phyloP scores from a whole-genome alignment of 305 asterid species.

The Ilex paraguariensis region DNA sequence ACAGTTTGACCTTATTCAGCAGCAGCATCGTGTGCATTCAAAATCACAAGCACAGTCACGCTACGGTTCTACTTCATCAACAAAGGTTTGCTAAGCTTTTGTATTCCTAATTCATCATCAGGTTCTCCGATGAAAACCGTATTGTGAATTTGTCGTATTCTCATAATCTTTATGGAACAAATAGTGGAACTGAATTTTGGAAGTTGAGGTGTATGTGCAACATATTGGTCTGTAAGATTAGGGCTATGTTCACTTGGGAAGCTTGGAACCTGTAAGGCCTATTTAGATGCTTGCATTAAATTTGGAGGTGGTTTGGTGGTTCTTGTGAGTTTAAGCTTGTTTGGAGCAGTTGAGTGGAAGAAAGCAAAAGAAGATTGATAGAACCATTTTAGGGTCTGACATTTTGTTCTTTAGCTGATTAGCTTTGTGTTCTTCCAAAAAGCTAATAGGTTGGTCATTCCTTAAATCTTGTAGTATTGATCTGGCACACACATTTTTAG shows the following conservation, averaged over 20 bases:
- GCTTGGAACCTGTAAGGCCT: no score
- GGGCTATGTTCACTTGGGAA: no score
- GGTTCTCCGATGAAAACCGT: not conserved
- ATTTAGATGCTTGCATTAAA: not conserved
- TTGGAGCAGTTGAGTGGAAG: no score
- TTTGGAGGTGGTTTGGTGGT: not conserved
- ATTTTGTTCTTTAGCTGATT: no score
- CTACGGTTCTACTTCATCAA: slow-evolving; percentile 36
- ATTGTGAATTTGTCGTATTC: no score
- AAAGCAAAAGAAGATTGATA: no score
- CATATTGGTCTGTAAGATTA: not conserved
- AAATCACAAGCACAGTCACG: slow-evolving; percentile 50
- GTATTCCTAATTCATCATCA: not conserved
- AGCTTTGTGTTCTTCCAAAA: no score
- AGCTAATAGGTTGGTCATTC: no score
- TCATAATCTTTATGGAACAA: not conserved
- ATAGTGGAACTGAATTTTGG: not conserved
- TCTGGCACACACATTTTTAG: not conserved
- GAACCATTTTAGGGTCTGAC: no score
- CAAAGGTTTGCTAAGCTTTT: slow-evolving; percentile 47
- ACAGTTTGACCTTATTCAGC: slow-evolving; percentile 77
- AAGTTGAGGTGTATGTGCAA: not conserved
- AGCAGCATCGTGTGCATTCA: slow-evolving; percentile 57
- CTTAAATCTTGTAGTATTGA: no score
- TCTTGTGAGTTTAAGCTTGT: no score